Base-by-base conservation (phyloP, 2,329 filamentous ascomycete genomes). In the Sarocladiaceae sp. region DNA sequence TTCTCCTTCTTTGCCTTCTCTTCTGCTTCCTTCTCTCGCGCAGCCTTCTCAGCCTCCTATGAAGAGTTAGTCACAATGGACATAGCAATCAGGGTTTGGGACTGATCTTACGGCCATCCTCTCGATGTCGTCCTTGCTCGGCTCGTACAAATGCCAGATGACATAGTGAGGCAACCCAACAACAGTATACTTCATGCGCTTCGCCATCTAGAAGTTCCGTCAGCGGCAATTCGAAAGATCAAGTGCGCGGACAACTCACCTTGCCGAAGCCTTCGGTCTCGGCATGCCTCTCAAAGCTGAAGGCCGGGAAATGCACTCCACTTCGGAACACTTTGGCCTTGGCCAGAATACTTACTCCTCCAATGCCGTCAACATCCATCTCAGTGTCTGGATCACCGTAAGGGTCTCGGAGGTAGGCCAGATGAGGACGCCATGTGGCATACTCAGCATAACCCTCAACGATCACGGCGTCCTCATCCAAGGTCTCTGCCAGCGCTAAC, bases 61-160 rank as follows among this genome's bases (percentile, higher is more conserved):
- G 6, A 13, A 21, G 41, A 55, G 49, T 55, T 27, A 50, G 45
- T 13, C 19, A 37, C 7, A 12, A 12, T 11, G 4, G 4, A 4
- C 6, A 12, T 12, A 19, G 13, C 11, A 3, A 34, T 9, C 4
- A 7, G 27, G 27, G 9, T 3, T 10, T 9, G 18, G 4, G 32
- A 3, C 19, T 31, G 6, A 11, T 57, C 69, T 48, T 63, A 82
- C 80, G 70, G 90, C 91, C 93, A 98, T 98, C 59, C 97, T 93
- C 48, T 86, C 83, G 50, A 97, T 87, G 58, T 98, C 93, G 58
- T 98, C 93, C 13, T 96, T 87, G 57, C 88, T 95, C n/a, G 93
- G 93, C 65, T 98, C 93, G 70, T 98, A 98, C 58, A 98, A 74
- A 82, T 98, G 93, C 93, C 93, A 98, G 52, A 98, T 96, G 1